Evolutionary conservation across 163 green algal genomes (phyloP), one percentile per base, ranked within the genome.

Genomic region (Scenedesmus sp.): DNA sequence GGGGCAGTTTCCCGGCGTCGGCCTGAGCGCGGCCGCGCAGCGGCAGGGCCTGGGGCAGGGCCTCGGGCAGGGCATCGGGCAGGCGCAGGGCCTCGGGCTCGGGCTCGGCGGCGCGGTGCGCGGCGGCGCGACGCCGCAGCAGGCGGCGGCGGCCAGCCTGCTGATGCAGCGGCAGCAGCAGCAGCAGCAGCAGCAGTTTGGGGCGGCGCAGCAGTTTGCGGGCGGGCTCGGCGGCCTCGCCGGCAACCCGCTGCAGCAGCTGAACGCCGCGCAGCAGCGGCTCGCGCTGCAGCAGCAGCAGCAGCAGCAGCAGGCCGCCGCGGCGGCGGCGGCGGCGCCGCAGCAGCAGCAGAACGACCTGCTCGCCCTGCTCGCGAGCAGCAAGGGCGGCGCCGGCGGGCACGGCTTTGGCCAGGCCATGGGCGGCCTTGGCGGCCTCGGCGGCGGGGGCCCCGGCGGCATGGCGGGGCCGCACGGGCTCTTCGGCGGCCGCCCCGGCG

Each of bases 331-430:
- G 45, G 29, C 7, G 26, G 28, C 58, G 57, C 70, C 20, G 22
- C 70, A 79, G 70, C 70, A 80, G 71, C 71, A 71, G 60, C 71
- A 80, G 71, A 64, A 75, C 7, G 63, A 75, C 14, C 31, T 74
- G 50, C 60, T 74, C 0, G 74, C 74, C 4, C 51, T 69, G 62
- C 65, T 75, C 36, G 57, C 56, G n/a, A 57, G 51, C 26, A 24
- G 60, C 45, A 80, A 80, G 31, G 57, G 31, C 1, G 45, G n/a
- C 2, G 57, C 29, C 3, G 60, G 72, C 10, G 58, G 69, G 26
- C 29, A 45, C 14, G 60, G 42, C 9, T 71, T 80, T 28, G 33
- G 42, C 18, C 57, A 70, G 47, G 70, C 36, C 34, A 44, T 70
- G 2, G 54, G 57, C 6, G 54, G 54, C 24, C 42, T 80, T 10